A percentile compares a stretch with the other conserved stretches of the same genome.
phyloP scores from a whole-genome alignment of 305 asterid species.

The Ajuga reptans region DNA sequence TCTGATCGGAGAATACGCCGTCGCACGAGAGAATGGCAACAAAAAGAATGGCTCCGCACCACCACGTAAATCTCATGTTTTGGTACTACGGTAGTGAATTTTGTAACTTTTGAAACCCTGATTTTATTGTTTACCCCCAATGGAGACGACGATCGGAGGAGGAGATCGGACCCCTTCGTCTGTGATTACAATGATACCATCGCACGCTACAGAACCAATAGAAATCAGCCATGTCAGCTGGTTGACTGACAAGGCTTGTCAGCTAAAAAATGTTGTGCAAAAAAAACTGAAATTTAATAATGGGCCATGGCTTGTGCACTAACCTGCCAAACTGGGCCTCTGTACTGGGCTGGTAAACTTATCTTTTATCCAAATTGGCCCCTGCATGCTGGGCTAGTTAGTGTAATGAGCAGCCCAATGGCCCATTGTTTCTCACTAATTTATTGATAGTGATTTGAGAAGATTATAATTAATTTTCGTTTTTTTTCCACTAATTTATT shows the following conservation, averaged over 20 bases:
- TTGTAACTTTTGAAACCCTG: slow-evolving; percentile 28
- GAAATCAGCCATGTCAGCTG: slow-evolving; percentile 19
- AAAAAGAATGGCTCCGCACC: slow-evolving; percentile 21
- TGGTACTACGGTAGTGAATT: slow-evolving; percentile 13
- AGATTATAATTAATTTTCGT: too few relatives aligned
- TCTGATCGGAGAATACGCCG: slow-evolving; percentile 36
- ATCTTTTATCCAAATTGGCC: too few relatives aligned
- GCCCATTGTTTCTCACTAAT: too few relatives aligned
- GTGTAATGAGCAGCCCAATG: too few relatives aligned
- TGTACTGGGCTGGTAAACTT: too few relatives aligned
- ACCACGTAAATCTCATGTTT: slow-evolving; percentile 31
- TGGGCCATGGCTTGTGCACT: too few relatives aligned
- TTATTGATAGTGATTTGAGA: too few relatives aligned
- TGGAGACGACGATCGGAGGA: slow-evolving; percentile 23
- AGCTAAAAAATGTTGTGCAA: not conserved
- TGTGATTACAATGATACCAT: not conserved
- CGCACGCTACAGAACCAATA: slow-evolving; percentile 19
- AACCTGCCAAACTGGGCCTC: too few relatives aligned
- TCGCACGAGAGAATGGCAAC: slow-evolving; percentile 19
- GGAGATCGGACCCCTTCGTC: not conserved
- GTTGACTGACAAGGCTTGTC: not conserved
- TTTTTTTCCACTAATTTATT: too few relatives aligned
- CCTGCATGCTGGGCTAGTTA: too few relatives aligned
- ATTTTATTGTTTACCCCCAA: slow-evolving; percentile 24
- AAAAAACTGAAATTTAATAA: too few relatives aligned